Evolutionary conservation across 2,329 filamentous ascomycete genomes (phyloP).

Genomic region (Malbranchea cinnamomea): DNA sequence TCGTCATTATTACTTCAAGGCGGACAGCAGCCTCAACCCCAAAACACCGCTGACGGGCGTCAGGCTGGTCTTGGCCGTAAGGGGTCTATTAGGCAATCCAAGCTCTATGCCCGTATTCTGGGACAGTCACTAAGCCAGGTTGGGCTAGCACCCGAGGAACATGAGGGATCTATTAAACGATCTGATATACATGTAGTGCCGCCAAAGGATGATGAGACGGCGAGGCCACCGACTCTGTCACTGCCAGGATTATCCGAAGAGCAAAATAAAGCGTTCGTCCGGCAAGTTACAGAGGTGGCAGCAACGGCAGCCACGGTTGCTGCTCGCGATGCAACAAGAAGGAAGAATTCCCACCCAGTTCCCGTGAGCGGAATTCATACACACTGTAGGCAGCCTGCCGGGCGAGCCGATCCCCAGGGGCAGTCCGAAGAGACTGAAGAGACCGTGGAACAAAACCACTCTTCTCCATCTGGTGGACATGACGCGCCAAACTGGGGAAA

Average conservation of each 20-base stretch:
- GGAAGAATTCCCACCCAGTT: too few relatives aligned
- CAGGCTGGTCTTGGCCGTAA: constrained; percentile 25
- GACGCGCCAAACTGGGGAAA: constrained; percentile 98
- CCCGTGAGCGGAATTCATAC: constrained; percentile 18
- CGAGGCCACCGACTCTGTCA: constrained; percentile 14
- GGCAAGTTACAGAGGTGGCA: constrained; percentile 84
- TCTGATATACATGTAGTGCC: constrained; percentile 55
- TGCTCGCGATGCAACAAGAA: constrained; percentile 56
- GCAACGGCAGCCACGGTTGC: constrained; percentile 81
- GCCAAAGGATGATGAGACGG: constrained; percentile 43
- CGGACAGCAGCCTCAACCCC: constrained; percentile 1
- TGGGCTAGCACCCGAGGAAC: constrained; percentile 37
- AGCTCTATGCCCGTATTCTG: constrained; percentile 83
- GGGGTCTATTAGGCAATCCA: constrained; percentile 67
- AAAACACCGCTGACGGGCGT: constrained; percentile 17
- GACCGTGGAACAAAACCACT: constrained; percentile 22
- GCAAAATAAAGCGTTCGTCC: constrained; percentile 66
- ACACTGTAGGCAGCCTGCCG: constrained; percentile 23
- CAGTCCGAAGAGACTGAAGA: constrained; percentile 39
- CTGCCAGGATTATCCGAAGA: constrained; percentile 59
- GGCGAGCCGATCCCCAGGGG: constrained; percentile 20
- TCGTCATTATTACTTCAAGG: neutral
- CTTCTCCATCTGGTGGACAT: constrained; percentile 53
- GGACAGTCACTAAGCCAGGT: constrained; percentile 79
- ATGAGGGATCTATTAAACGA: constrained; percentile 29